A percentile compares a stretch with the other conserved stretches of the same genome.
These are phyloP conservation scores for Mortierella sp. DNA, from an alignment of 371 early-diverging fungal species.

Conservation along the genomic window DNA sequence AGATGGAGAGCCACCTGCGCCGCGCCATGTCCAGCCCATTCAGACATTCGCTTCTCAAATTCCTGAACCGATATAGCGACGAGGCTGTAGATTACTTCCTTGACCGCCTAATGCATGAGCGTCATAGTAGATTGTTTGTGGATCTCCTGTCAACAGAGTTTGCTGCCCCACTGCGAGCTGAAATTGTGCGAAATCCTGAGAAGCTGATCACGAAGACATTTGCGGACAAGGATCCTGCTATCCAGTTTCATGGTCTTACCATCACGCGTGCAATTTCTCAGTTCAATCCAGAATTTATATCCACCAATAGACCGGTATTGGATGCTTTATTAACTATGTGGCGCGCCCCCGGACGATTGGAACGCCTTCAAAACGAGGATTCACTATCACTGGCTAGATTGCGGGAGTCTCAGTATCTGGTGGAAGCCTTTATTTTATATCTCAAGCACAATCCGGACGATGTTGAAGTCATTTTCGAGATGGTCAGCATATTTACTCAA, in stretches of 20 bases:
- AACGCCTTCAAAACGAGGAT: slow-evolving; percentile 67
- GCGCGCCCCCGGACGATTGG: slow-evolving; percentile 65
- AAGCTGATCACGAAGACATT: slow-evolving; percentile 73
- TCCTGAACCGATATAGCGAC: slow-evolving; percentile 86
- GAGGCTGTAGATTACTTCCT: slow-evolving; percentile 92
- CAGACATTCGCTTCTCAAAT: slow-evolving; percentile 89
- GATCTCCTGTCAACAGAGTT: slow-evolving; percentile 72
- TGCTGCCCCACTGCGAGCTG: slow-evolving; percentile 78
- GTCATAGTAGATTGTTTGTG: slow-evolving; percentile 77
- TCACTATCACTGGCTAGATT: slow-evolving; percentile 62
- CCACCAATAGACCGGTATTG: slow-evolving; percentile 53
- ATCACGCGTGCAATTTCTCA: slow-evolving; percentile 73
- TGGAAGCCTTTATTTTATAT: slow-evolving; percentile 81
- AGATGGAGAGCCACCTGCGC: slow-evolving; percentile 85
- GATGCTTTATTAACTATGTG: slow-evolving; percentile 70
- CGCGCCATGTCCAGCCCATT: slow-evolving; percentile 94
- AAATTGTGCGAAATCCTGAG: slow-evolving; percentile 71
- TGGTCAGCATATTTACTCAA: slow-evolving; percentile 81
- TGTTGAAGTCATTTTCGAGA: slow-evolving; percentile 79
- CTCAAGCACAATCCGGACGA: slow-evolving; percentile 71
- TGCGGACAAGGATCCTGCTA: slow-evolving; percentile 41
- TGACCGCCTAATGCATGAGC: slow-evolving; percentile 71
- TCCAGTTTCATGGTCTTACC: slow-evolving; percentile 72
- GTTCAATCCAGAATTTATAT: slow-evolving; percentile 64
- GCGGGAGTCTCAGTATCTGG: slow-evolving; percentile 69